Conservation (phyloP, 352 stramenopile genomes). For the Aphanomyces stellatus region DNA sequence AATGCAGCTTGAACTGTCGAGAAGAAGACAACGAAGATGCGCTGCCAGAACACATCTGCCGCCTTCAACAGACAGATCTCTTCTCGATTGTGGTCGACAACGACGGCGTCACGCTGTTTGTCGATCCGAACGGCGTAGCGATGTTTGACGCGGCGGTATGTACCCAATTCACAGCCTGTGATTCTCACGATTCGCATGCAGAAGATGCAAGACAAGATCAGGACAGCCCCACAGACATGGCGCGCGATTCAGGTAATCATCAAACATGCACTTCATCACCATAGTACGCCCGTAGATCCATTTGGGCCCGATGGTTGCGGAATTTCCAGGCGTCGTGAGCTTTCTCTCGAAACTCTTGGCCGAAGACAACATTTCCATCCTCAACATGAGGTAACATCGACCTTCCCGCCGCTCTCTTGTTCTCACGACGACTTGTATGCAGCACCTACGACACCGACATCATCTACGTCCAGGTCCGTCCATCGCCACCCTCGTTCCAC, state of each 20-base stretch:
- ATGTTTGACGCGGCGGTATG: conserved; percentile 70
- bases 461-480: conserved; percentile 68
- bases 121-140: conserved; percentile 71
- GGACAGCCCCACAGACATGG: conserved; percentile 62
- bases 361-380: conserved; percentile 79
- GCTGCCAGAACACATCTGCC: conserved; percentile 50
- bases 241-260: conserved; percentile 53
- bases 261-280: no score
- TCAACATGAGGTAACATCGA: conserved; percentile 59
- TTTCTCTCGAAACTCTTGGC: conserved; percentile 79
- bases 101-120: conserved; percentile 71
- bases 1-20: conserved; percentile 68
- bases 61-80: conserved; percentile 69
- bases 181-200: conserved; percentile 12
- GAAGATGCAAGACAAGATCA: conserved; percentile 60
- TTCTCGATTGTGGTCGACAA: conserved; percentile 76
- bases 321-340: conserved; percentile 75
- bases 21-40: conserved; percentile 39
- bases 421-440: not conserved
- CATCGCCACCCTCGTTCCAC: not conserved
- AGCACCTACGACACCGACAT: conserved; percentile 83
- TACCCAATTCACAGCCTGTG: not conserved
- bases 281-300: conserved; percentile 80
- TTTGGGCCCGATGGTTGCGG: conserved; percentile 72
- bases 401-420: not conserved